These are phyloP conservation scores for Senna tora DNA, from an alignment of 306 rosid genomes.

Conservation along the genomic window DNA sequence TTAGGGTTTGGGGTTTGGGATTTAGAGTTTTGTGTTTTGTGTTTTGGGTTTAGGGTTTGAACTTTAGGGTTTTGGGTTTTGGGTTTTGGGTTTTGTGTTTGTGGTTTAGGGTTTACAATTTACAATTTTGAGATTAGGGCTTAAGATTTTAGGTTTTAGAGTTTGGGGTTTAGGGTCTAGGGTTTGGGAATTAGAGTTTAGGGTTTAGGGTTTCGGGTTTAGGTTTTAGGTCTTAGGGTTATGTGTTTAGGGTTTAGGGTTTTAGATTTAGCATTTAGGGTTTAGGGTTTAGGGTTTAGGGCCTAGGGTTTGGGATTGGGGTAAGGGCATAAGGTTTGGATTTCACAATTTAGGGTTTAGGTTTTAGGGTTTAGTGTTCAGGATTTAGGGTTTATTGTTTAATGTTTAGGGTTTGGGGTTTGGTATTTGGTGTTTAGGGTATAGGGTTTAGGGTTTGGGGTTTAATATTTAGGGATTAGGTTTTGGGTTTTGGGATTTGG, in stretches of 20 bases:
- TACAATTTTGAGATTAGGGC: too few relatives aligned
- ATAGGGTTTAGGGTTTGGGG: conserved; percentile 4
- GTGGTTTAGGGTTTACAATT: too few relatives aligned
- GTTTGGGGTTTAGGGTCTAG: conserved; percentile 7
- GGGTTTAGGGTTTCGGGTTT: conserved; percentile 5
- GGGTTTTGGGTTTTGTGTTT: too few relatives aligned
- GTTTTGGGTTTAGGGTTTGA: too few relatives aligned
- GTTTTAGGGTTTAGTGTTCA: background rate
- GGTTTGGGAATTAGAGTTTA: conserved; percentile 4
- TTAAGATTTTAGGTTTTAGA: conserved; percentile 15
- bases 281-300: too few relatives aligned
- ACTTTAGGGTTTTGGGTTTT: too few relatives aligned
- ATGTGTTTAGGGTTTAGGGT: background rate
- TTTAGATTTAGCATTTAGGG: too few relatives aligned
- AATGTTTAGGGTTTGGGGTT: background rate
- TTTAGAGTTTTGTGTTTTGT: too few relatives aligned
- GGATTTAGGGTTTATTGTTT: background rate
- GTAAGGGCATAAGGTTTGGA: too few relatives aligned
- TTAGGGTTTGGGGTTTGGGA: too few relatives aligned
- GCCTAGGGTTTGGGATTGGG: too few relatives aligned
- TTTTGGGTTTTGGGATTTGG: conserved; percentile 3
- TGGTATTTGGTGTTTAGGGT: background rate
- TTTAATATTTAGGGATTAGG: background rate
- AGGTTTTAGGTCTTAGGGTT: background rate
- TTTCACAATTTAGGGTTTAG: too few relatives aligned